phyloP scores from a whole-genome alignment of 768 basidiomycete species.

The Tricholoma terreum region DNA sequence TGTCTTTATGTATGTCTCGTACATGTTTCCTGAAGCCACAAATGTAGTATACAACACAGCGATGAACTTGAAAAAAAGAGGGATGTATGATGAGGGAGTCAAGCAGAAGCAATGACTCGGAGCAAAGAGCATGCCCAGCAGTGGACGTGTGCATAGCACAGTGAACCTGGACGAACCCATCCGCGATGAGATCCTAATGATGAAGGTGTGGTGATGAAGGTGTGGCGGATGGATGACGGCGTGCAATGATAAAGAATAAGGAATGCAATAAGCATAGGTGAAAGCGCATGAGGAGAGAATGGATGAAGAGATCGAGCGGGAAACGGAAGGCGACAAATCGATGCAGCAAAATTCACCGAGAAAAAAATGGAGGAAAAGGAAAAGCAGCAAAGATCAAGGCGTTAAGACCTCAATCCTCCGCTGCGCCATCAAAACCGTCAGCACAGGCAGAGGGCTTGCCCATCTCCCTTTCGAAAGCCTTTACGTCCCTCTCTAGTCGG shows the following conservation, averaged over 20 bases:
- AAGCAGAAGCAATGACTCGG: background rate
- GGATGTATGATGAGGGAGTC: too few relatives aligned
- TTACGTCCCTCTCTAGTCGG: conserved; percentile 43
- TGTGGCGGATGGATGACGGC: conserved; percentile 7
- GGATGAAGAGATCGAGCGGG: conserved; percentile 3
- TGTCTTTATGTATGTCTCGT: conserved; percentile 2
- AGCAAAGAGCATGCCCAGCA: conserved; percentile 4
- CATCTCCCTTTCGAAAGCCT: conserved; percentile 24
- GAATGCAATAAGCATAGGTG: conserved; percentile 16
- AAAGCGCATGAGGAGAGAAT: conserved; percentile 1
- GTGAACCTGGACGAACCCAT: conserved; percentile 12
- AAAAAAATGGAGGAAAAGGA: conserved; percentile 4
- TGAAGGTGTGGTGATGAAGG: conserved; percentile 2
- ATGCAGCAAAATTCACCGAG: background rate
- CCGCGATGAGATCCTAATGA: conserved; percentile 7
- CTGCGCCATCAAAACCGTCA: conserved; percentile 18
- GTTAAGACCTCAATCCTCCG: conserved; percentile 13
- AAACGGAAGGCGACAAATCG: background rate
- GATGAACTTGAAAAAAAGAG: background rate
- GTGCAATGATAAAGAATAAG: conserved; percentile 4
- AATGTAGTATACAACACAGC: conserved; percentile 1
- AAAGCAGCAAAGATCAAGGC: background rate
- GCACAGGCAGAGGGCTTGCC: conserved; percentile 7
- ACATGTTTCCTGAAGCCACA: conserved; percentile 1
- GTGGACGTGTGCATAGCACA: conserved; percentile 5